Base-by-base conservation (phyloP, 345 rosid genomes). In the Microcos paniculata region DNA sequence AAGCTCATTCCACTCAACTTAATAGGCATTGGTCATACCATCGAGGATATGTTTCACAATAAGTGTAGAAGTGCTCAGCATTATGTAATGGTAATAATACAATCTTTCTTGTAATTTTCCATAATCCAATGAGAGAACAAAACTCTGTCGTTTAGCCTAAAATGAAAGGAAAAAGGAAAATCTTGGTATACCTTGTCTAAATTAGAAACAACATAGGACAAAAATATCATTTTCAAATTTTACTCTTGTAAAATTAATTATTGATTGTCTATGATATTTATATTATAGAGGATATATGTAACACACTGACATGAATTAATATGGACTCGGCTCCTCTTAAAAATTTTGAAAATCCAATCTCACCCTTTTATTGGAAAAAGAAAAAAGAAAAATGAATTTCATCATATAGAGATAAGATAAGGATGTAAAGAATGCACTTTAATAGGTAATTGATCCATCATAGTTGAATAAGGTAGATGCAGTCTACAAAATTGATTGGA, bases 21-120 rank as follows among this genome's bases (percentile, higher is more conserved):
- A n/a, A n/a, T n/a, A n/a, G n/a, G n/a, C n/a, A n/a, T 65, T 30
- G 24, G 35, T 62, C 49, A 80, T 73, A 35, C 13, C 26, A 31
- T 18, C 8, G 18, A 21, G 11, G 15, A 15, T n/a, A 8, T 23
- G 30, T 4, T 14, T 48, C 19, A 21, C 15, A 56, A 23, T 21
- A n/a, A 24, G 0, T n/a, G n/a, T 7, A n/a, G 21, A 15, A 49
- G 1, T 49, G 53, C 16, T 15, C 7, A 49, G 53, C 53, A 15
- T 49, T 5, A 49, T 49, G 53, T 49, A 49, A 49, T 49, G 40
- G n/a, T n/a, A n/a, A n/a, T 35, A 35, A 35, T 35, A 2, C 6
- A 35, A 49, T 13, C 49, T 13, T 45, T 35, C 38, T 35, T 7
- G 53, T 49, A 49, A 49, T 49, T 16, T 0, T 14, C 45, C 45